Conservation (phyloP, 352 stramenopile species). For the Phytophthora capsici region DNA sequence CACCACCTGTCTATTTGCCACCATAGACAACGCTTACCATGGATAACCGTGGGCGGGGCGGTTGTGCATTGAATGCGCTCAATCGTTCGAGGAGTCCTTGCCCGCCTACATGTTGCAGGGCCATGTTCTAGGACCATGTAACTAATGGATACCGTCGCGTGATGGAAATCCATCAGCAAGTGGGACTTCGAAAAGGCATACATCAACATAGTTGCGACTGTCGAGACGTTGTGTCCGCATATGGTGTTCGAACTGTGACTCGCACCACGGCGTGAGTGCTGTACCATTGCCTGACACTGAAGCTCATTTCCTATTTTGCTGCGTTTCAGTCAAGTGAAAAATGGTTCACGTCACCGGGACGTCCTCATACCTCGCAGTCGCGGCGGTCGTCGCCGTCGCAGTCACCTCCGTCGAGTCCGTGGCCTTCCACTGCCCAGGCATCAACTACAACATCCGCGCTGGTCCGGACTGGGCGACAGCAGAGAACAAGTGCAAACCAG, state of each 20-base stretch:
- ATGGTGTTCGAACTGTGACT: background rate
- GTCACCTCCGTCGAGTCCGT: slow-evolving; percentile 14
- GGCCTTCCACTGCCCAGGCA: slow-evolving; percentile 45
- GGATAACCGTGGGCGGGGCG: too few relatives aligned
- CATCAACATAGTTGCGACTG: background rate
- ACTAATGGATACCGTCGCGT: background rate
- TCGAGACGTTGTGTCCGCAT: background rate
- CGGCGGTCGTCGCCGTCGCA: background rate
- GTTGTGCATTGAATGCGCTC: too few relatives aligned
- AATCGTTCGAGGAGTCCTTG: too few relatives aligned
- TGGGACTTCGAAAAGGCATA: too few relatives aligned
- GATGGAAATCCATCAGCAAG: slow-evolving; percentile 3
- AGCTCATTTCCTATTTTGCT: slow-evolving; percentile 16
- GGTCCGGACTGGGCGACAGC: slow-evolving; percentile 44
- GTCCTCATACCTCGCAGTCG: slow-evolving; percentile 18
- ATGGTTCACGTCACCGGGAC: slow-evolving; percentile 20
- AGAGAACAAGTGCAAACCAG: slow-evolving; percentile 45
- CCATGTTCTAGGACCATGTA: too few relatives aligned
- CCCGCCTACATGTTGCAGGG: too few relatives aligned
- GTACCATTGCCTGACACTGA: background rate
- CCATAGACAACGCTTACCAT: too few relatives aligned
- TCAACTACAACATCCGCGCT: slow-evolving; percentile 77
- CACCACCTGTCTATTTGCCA: background rate
- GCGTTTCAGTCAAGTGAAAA: background rate
- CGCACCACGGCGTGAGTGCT: background rate